Evolutionary conservation across 441 rosid species (phyloP), one percentile per base, ranked within the genome.

Genomic region (Erysimum pusillum): DNA sequence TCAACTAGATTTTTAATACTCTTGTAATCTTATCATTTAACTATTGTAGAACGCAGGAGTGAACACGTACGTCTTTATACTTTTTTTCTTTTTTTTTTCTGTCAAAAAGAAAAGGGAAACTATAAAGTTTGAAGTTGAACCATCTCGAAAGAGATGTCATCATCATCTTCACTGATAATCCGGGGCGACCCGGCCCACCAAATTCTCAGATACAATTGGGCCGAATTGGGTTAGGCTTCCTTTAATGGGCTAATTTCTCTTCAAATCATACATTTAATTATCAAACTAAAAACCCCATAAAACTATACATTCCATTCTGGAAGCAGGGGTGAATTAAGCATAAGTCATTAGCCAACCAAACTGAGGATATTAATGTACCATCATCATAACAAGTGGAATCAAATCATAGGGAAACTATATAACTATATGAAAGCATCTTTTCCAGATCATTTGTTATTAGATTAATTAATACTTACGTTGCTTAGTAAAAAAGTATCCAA

Each of bases 381-480:
- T 28, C 45, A 65, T 35, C 39, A 54, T 44, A 15, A 66, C 12
- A 15, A 45, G 5, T 22, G 18, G 28, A 66, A 66, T 36, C 42
- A 57, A 34, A 51, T n/a, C 41, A 38, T 5, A 66, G 42, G 49
- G 51, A 71, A 57, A 25, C 28, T 1, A 25, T 25, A 25, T 44
- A 32, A 56, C 32, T 64, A 14, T 25, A 61, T 3, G 8, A 18
- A 45, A 63, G 61, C 80, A 70, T 76, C 42, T 54, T 69, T 45
- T 54, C 76, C 67, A 39, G 52, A 60, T 59, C 36, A 56, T 17
- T 11, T 35, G 72, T 45, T 44, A 44, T 45, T 54, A 51, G 75
- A 53, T 69, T 69, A 34, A 62, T 49, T 63, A 28, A 63, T 42
- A 62, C 42, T 41, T 69, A 62, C 52, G 80, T 70, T 70, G 45